Percentiles rank a stretch among this genome's conserved stretches.
phyloP scores from a whole-genome alignment of 2,329 filamentous ascomycete species.

The Ophiocordyceps australis region DNA sequence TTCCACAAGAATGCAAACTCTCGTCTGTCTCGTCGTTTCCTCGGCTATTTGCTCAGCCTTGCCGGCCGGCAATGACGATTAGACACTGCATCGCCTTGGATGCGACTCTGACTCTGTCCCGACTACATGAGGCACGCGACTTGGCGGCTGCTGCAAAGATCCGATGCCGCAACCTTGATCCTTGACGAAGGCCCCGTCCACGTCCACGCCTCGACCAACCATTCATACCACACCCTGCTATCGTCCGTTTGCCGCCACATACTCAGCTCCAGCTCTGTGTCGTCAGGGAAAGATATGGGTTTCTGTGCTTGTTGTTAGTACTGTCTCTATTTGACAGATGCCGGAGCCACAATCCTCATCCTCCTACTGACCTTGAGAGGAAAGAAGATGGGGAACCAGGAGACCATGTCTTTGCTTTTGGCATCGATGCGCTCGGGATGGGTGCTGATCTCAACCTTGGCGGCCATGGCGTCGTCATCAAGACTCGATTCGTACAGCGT shows the following conservation, averaged over 20 bases:
- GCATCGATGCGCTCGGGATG: constrained; percentile 79
- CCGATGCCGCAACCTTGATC: constrained; percentile 47
- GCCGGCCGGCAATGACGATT: too few species aligned
- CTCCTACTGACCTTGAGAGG: constrained; percentile 58
- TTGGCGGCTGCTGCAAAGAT: constrained; percentile 50
- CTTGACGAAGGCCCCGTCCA: constrained; percentile 40
- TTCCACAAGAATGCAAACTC: too few species aligned
- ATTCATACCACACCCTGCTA: constrained; percentile 96
- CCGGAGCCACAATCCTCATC: neutral
- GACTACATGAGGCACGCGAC: constrained; percentile 52
- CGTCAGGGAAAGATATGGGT: constrained; percentile 70
- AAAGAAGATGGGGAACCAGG: constrained; percentile 98
- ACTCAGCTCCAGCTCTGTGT: constrained; percentile 70
- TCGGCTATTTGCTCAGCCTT: too few species aligned
- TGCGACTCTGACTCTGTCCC: too few species aligned
- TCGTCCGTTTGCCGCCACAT: constrained; percentile 97
- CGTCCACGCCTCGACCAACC: constrained; percentile 75
- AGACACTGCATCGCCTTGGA: neutral
- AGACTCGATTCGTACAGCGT: constrained; percentile 57
- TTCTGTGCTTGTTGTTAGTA: constrained; percentile 29
- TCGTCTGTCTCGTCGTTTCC: too few species aligned
- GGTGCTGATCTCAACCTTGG: constrained; percentile 71
- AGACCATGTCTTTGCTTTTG: constrained; percentile 97
- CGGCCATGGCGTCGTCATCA: constrained; percentile 12
- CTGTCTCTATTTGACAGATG: too few species aligned